A percentile compares a stretch with the other conserved stretches of the same genome.
Conservation (phyloP, 2,329 filamentous ascomycete genomes). For the Botrytis sinoallii region DNA sequence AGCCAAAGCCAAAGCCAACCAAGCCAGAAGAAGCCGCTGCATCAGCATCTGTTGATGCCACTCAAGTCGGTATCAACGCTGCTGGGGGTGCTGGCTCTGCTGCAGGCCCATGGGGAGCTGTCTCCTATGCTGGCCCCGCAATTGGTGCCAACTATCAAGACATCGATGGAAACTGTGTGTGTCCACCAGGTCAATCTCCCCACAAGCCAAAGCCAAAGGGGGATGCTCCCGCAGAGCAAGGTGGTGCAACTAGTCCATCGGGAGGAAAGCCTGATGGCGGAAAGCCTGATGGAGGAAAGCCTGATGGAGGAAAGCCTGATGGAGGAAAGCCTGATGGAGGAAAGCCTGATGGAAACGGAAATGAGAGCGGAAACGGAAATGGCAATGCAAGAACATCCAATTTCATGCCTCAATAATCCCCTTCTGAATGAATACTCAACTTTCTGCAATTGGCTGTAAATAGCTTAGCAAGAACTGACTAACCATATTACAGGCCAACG, state of each 20-base stretch:
- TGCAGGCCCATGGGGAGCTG: background rate
- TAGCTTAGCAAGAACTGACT: background rate
- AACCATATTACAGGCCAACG: background rate
- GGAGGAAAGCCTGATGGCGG: background rate
- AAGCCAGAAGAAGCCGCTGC: background rate
- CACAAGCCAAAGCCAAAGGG: background rate
- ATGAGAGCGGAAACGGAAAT: background rate
- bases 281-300: too few species aligned
- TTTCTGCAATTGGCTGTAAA: too few species aligned
- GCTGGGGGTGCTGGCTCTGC: background rate
- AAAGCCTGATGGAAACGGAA: background rate
- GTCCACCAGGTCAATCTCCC: background rate
- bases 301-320: too few species aligned
- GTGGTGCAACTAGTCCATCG: too few species aligned
- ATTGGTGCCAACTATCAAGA: constrained; percentile 1
- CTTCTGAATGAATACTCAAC: background rate
- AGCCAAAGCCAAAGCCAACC: background rate
- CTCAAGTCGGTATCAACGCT: background rate
- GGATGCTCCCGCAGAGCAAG: background rate
- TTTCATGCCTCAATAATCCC: background rate
- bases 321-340: too few species aligned
- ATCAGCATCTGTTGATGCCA: background rate
- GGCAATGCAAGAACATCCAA: background rate
- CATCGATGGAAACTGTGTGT: constrained; percentile 1
- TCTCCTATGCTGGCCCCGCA: background rate